Percentiles rank a stretch among this genome's conserved stretches.
Conservation (phyloP, 306 rosid genomes). For the Prunus mongolica region DNA sequence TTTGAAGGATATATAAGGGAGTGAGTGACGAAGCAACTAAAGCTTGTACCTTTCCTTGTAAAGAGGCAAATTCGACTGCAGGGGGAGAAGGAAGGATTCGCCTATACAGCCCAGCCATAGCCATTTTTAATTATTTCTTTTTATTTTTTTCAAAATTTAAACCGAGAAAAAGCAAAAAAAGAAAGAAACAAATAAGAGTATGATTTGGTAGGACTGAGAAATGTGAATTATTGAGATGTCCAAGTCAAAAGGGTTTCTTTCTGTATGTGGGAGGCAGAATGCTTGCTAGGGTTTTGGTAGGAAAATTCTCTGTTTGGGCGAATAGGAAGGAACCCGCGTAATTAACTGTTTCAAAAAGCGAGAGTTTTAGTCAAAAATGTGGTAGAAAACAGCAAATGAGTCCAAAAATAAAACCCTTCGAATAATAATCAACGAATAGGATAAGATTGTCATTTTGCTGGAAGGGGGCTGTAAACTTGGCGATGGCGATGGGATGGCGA, state of each 20-base stretch:
- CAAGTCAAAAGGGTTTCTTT: background rate
- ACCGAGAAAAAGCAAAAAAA: background rate
- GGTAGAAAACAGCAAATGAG: background rate
- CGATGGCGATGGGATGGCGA: too few species aligned
- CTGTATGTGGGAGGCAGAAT: background rate
- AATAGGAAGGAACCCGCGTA: slow-evolving; percentile 10
- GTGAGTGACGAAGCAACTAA: background rate
- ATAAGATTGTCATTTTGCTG: background rate
- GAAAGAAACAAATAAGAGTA: background rate
- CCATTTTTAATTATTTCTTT: slow-evolving; percentile 32
- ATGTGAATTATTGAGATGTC: background rate
- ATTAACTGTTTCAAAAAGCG: background rate
- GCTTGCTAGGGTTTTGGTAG: slow-evolving; percentile 3
- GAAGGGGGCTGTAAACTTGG: background rate
- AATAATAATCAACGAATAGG: background rate
- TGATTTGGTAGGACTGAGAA: background rate
- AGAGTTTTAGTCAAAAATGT: background rate
- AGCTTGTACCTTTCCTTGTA: slow-evolving; percentile 64
- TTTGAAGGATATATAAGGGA: background rate
- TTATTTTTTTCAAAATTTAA: background rate
- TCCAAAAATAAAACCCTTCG: too few species aligned
- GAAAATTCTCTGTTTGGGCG: background rate
- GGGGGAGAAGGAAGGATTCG: slow-evolving; percentile 88
- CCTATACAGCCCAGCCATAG: slow-evolving; percentile 84
- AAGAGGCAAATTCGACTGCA: slow-evolving; percentile 77